These are phyloP conservation scores for Panus rudis DNA, from an alignment of 768 basidiomycete genomes.

Conservation along the genomic window DNA sequence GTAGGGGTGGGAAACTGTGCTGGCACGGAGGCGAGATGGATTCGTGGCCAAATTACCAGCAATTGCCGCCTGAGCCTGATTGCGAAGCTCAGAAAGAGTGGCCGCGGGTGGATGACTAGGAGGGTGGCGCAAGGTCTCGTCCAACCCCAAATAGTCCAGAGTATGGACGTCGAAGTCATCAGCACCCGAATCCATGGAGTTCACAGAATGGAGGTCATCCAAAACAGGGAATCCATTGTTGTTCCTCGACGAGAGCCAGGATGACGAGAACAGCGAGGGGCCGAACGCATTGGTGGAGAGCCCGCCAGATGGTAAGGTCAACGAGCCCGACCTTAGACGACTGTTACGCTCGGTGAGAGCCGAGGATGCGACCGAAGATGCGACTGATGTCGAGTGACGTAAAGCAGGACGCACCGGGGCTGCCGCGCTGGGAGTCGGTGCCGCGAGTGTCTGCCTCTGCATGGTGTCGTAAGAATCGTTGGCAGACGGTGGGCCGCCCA, in stretches of 20 bases:
- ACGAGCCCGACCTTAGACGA: slow-evolving; percentile 86
- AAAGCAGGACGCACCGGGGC: slow-evolving; percentile 56
- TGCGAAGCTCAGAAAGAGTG: slow-evolving; percentile 82
- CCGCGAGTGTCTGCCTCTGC: slow-evolving; percentile 30
- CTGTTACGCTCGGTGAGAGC: slow-evolving; percentile 61
- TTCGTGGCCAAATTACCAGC: slow-evolving; percentile 69
- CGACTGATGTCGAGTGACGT: slow-evolving; percentile 71
- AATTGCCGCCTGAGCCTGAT: slow-evolving; percentile 86
- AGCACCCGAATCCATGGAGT: slow-evolving; percentile 69
- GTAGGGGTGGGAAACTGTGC: slow-evolving; percentile 92
- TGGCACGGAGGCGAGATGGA: slow-evolving; percentile 78
- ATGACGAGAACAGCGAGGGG: slow-evolving; percentile 81
- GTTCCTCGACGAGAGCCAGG: slow-evolving; percentile 71
- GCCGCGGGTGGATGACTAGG: no score
- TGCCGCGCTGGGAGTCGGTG: slow-evolving; percentile 32
- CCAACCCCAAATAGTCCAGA: slow-evolving; percentile 93
- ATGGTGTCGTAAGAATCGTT: slow-evolving; percentile 45
- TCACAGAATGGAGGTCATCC: slow-evolving; percentile 77
- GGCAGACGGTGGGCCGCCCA: slow-evolving; percentile 39
- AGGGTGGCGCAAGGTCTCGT: slow-evolving; percentile 68
- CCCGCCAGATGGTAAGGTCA: slow-evolving; percentile 71
- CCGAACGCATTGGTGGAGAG: slow-evolving; percentile 81
- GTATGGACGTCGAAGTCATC: slow-evolving; percentile 93
- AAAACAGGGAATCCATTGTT: slow-evolving; percentile 56
- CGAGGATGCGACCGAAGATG: slow-evolving; percentile 47